Conservation (phyloP, 139 green algal species). For the Diplosphaera chodatii region DNA sequence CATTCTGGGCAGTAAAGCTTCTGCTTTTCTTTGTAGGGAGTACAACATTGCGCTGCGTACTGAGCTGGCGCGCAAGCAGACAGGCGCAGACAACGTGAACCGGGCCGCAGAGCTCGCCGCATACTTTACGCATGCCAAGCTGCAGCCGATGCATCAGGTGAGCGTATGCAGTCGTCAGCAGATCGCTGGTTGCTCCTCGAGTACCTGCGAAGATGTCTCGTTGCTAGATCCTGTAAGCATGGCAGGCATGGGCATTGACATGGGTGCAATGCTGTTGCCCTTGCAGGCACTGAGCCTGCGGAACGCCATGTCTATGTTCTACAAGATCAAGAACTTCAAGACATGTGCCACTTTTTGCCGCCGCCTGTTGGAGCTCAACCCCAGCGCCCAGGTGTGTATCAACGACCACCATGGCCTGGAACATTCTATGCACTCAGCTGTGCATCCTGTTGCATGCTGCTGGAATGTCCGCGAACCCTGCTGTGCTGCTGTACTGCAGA, state of each 20-base stretch:
- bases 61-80: slow-evolving; percentile 89
- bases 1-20: no score
- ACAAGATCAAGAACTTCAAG: slow-evolving; percentile 93
- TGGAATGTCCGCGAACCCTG: no score
- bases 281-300: slow-evolving; percentile 66
- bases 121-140: slow-evolving; percentile 97
- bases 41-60: slow-evolving; percentile 88
- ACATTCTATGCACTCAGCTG: no score
- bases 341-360: slow-evolving; percentile 87
- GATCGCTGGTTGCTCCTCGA: no score
- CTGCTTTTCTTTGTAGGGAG: no score
- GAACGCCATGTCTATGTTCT: slow-evolving; percentile 90
- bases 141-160: slow-evolving; percentile 19
- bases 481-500: slow-evolving; percentile 30
- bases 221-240: no score
- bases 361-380: slow-evolving; percentile 92
- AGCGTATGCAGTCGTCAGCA: no score
- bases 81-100: slow-evolving; percentile 51
- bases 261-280: no score
- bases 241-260: no score
- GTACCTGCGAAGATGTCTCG: no score
- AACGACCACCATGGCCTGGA: no score
- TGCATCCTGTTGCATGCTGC: no score
- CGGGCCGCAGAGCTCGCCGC: slow-evolving; percentile 89
- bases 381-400: slow-evolving; percentile 75